These are phyloP conservation scores for Nasturtium officinale DNA, from an alignment of 345 rosid genomes.

Conservation along the genomic window DNA sequence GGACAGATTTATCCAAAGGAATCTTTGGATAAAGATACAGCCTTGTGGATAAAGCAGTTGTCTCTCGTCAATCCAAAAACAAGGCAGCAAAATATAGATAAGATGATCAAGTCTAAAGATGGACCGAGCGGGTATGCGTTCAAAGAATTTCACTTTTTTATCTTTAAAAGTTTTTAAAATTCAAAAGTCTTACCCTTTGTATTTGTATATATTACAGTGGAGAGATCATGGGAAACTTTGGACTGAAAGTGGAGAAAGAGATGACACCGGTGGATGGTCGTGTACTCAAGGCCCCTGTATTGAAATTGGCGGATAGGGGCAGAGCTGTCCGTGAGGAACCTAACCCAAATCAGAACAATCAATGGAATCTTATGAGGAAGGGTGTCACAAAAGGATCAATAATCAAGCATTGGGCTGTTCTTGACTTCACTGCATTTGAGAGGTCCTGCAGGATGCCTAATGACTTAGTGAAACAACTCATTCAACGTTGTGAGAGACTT, in stretches of 20 bases:
- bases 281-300: conserved; percentile 66
- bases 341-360: conserved; percentile 49
- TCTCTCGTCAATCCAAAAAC: conserved; percentile 56
- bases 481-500: conserved; percentile 51
- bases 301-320: conserved; percentile 62
- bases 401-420: conserved; percentile 69
- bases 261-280: conserved; percentile 80
- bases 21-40: conserved; percentile 48
- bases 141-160: background rate
- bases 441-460: conserved; percentile 24
- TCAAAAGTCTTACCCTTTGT: background rate
- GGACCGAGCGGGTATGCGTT: conserved; percentile 80
- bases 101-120: conserved; percentile 48
- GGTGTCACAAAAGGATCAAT: conserved; percentile 65
- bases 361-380: conserved; percentile 73
- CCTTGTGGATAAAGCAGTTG: conserved; percentile 45
- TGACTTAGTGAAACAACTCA: conserved; percentile 50
- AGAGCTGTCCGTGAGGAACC: conserved; percentile 46
- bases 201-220: conserved; percentile 53
- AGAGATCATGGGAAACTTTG: conserved; percentile 58
- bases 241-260: conserved; percentile 55
- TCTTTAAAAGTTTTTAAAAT: conserved; percentile 1
- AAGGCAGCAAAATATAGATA: conserved; percentile 51
- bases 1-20: conserved; percentile 91
- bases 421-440: conserved; percentile 64